These are phyloP conservation scores for Candida khao-thaluensis DNA, from an alignment of 805 yeast species.

Conservation along the genomic window DNA sequence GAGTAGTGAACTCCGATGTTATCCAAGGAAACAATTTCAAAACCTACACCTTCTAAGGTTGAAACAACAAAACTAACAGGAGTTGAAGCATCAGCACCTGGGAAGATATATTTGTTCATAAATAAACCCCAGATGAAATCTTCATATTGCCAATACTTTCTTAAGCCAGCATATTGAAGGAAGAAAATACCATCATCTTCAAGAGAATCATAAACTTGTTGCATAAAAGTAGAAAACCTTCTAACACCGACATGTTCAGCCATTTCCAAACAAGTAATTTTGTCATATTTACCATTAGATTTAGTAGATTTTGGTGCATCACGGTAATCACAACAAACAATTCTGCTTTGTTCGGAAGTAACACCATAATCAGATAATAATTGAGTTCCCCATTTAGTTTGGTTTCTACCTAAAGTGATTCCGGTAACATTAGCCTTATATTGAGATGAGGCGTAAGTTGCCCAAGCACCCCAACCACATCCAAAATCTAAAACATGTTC, in stretches of 20 bases:
- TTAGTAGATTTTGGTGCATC: conserved; percentile 72
- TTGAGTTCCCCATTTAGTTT: conserved; percentile 83
- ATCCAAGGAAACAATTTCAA: conserved; percentile 79
- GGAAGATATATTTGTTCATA: conserved; percentile 95
- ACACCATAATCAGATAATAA: conserved; percentile 70
- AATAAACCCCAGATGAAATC: conserved; percentile 92
- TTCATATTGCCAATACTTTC: conserved; percentile 93
- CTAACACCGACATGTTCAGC: conserved; percentile 95
- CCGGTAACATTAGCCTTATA: conserved; percentile 88
- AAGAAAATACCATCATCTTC: conserved; percentile 90
- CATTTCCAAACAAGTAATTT: conserved; percentile 91
- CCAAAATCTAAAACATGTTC: conserved; percentile 82
- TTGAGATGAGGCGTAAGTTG: conserved; percentile 76
- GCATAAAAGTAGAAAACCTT: conserved; percentile 70
- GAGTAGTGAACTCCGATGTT: conserved; percentile 93
- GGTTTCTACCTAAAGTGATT: conserved; percentile 85
- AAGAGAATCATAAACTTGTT: conserved; percentile 80
- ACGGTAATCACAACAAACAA: conserved; percentile 84
- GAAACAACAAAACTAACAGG: conserved; percentile 82
- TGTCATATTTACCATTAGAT: conserved; percentile 58
- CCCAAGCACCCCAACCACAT: conserved; percentile 96
- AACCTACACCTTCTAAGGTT: conserved; percentile 77
- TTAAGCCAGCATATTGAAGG: conserved; percentile 85
- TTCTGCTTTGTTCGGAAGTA: conserved; percentile 63
- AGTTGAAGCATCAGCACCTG: conserved; percentile 96